These are phyloP conservation scores for Termitomyces sp. DNA, from an alignment of 768 basidiomycete genomes.

Conservation along the genomic window DNA sequence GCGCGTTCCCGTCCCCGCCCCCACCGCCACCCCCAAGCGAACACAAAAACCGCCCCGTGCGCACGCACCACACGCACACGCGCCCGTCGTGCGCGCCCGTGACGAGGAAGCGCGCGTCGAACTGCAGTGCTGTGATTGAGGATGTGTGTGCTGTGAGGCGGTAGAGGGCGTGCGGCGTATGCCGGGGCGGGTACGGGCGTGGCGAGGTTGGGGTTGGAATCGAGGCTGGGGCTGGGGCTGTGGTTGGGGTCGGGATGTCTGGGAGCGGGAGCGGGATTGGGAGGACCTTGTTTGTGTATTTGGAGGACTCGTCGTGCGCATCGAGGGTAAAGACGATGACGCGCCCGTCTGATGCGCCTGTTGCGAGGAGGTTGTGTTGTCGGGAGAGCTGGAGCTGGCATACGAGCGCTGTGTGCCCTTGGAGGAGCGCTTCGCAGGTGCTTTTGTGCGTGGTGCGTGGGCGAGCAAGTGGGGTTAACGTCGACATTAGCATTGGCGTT, in stretches of 20 bases:
- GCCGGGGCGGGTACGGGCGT: no score
- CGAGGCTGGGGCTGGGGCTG: not conserved
- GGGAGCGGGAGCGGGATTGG: no score
- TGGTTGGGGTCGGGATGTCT: not conserved
- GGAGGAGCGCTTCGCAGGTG: slow-evolving; percentile 75
- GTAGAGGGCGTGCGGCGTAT: slow-evolving; percentile 39
- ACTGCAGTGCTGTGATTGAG: slow-evolving; percentile 81
- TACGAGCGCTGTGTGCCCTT: slow-evolving; percentile 90
- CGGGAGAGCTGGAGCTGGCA: slow-evolving; percentile 83
- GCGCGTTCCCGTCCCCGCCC: slow-evolving; percentile 73
- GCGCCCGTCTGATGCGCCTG: slow-evolving; percentile 86
- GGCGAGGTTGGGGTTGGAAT: no score
- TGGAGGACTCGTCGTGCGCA: no score
- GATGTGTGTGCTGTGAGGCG: slow-evolving; percentile 88
- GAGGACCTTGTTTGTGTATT: no score
- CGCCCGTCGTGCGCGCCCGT: slow-evolving; percentile 85
- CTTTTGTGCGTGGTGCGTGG: slow-evolving; percentile 28
- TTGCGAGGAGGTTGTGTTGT: slow-evolving; percentile 49
- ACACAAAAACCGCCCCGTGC: slow-evolving; percentile 62
- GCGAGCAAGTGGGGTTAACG: no score
- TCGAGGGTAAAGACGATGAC: slow-evolving; percentile 21
- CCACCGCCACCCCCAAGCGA: slow-evolving; percentile 57
- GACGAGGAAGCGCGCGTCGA: slow-evolving; percentile 76
- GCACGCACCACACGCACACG: slow-evolving; percentile 65
- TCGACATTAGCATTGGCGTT: no score